phyloP scores from a whole-genome alignment of 192 early-diverging fungal species.

The Podila horticola region DNA sequence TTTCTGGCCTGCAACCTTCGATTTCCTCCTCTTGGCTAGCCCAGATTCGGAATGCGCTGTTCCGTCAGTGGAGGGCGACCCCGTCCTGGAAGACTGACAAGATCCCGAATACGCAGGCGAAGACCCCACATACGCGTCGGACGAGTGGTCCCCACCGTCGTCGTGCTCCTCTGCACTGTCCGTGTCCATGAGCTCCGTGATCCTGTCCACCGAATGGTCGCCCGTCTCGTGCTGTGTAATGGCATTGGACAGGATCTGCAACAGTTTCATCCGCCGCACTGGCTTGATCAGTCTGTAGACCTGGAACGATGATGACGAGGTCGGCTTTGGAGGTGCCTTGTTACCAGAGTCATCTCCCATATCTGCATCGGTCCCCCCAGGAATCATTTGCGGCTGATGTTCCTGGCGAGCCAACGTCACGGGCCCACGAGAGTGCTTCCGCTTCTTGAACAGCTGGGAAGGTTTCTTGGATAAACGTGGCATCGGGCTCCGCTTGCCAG shows the following conservation, averaged over 20 bases:
- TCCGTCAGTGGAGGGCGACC: no score
- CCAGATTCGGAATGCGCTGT: no score
- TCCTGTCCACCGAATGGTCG: background rate
- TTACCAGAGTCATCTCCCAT: background rate
- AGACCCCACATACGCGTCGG: no score
- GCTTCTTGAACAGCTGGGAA: slow-evolving; percentile 44
- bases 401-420: slow-evolving; percentile 14
- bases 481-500: background rate
- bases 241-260: slow-evolving; percentile 39
- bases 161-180: background rate
- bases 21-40: no score
- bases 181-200: background rate
- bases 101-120: no score
- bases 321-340: background rate
- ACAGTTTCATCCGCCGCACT: slow-evolving; percentile 34
- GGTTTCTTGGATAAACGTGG: background rate
- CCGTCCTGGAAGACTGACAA: no score
- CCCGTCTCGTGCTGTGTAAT: slow-evolving; percentile 13
- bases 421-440: slow-evolving; percentile 22
- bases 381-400: no score
- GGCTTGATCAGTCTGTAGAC: slow-evolving; percentile 47
- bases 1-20: no score
- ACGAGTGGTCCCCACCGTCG: background rate
- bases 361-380: background rate
- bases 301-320: slow-evolving; percentile 22